Base-by-base conservation (phyloP, 371 early-diverging fungal genomes). In the Furculomyces boomerangus region DNA sequence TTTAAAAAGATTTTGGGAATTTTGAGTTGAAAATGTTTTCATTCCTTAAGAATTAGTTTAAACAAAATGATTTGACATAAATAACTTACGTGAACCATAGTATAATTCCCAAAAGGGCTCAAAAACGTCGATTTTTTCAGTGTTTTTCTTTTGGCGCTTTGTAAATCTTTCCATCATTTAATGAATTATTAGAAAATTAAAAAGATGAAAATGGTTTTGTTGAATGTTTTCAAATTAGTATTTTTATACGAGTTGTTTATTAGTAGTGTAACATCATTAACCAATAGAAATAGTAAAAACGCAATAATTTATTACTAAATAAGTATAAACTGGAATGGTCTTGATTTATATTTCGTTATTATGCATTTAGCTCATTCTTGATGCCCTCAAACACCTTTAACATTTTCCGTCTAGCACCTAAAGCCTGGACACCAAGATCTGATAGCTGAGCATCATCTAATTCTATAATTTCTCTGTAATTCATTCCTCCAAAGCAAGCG, bases 341-440 rank as follows among this genome's bases (percentile, higher is more conserved):
- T 7, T 26, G 30, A 30, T 46, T 27, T 46, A 46, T 13, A 51
- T 8, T 8, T 13, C 5, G 37, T 13, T 16, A 31, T 49, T 49
- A 49, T 10, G 26, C 13, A 3, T 16, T 16, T 28, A 61, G 26
- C 55, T 81, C 80, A 32, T 60, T 60, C 30, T 77, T 74, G 31
- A 96, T 84, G 43, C 83, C 74, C 63, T 91, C 93, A 75, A 96
- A 96, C 25, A 92, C 91, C 70, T 92, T 93, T 50, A 93, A 65
- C 74, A 96, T 76, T 64, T 96, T 96, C 57, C 90, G 74, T 50
- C 97, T 78, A 10, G 95, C 97, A 26, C 95, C 95, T 43, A 92
- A 72, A 24, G 95, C 94, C 16, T 82, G 75, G 7, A 96, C 92
- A 25, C 97, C 97, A 59, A 80, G 78, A 28, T 77, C 73, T 32